Evolutionary conservation across 441 rosid genomes (phyloP).

Genomic region (Pelargonium citronellum): DNA sequence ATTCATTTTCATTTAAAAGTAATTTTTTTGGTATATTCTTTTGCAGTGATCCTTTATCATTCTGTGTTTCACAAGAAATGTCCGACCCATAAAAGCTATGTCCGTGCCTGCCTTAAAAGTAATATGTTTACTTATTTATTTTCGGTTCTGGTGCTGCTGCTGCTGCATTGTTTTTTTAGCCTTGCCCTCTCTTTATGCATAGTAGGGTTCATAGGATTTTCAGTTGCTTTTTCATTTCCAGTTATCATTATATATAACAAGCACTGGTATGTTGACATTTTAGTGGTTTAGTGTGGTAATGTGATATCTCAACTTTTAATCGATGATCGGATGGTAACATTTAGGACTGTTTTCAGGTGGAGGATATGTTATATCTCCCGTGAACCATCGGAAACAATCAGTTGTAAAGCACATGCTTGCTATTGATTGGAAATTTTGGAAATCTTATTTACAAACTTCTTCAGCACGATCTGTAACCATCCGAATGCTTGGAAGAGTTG

Average conservation of each 20-base stretch:
- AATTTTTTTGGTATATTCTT: constrained; percentile 24
- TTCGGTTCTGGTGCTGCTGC: too few species aligned
- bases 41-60: constrained; percentile 84
- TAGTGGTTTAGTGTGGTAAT: background rate
- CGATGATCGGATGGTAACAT: constrained; percentile 12
- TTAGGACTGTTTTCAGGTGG: constrained; percentile 58
- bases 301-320: background rate
- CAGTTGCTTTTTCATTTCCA: too few species aligned
- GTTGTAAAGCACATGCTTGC: constrained; percentile 97
- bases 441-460: constrained; percentile 60
- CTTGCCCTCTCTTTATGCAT: too few species aligned
- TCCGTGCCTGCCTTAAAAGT: constrained; percentile 99
- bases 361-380: constrained; percentile 81
- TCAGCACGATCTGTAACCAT: constrained; percentile 73
- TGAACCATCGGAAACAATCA: constrained; percentile 63
- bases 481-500: constrained; percentile 83
- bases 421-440: constrained; percentile 92
- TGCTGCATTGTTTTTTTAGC: too few species aligned
- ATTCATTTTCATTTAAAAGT: constrained; percentile 17
- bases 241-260: background rate
- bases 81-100: constrained; percentile 69
- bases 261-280: background rate
- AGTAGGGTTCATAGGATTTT: too few species aligned
- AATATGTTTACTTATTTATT: constrained; percentile 47
- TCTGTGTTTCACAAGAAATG: constrained; percentile 94